Conservation (phyloP, 2,329 filamentous ascomycete species). For the Sarocladiaceae sp. region DNA sequence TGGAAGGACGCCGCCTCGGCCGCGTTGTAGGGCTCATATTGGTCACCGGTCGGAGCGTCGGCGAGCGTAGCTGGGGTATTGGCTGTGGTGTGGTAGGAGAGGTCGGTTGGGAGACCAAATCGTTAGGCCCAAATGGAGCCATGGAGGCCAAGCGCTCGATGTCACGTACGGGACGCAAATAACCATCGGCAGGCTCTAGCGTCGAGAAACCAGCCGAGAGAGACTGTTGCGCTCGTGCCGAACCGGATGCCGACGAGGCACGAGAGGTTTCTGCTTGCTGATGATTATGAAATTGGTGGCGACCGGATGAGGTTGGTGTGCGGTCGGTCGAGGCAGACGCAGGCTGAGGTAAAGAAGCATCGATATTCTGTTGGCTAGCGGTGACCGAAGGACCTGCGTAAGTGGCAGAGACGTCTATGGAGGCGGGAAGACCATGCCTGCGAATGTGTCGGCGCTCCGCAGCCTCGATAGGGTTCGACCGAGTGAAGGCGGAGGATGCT, state of each 20-base stretch:
- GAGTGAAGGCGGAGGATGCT: conserved; percentile 15
- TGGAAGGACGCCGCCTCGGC: conserved; percentile 68
- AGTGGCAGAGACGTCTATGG: conserved; percentile 44
- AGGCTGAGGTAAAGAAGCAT: conserved; percentile 13
- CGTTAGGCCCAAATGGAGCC: conserved; percentile 61
- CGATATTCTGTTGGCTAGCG: conserved; percentile 18
- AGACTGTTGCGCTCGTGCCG: conserved; percentile 49
- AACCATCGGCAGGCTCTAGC: conserved; percentile 64
- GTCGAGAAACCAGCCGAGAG: conserved; percentile 60
- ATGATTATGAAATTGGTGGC: conserved; percentile 44
- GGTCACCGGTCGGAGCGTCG: conserved; percentile 47
- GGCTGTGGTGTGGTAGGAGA: conserved; percentile 82
- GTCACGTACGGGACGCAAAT: conserved; percentile 76
- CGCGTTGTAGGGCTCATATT: conserved; percentile 47
- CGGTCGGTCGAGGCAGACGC: conserved; percentile 6
- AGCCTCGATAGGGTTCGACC: conserved; percentile 24
- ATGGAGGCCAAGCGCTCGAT: conserved; percentile 79
- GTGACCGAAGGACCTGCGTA: conserved; percentile 32
- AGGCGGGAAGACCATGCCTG: conserved; percentile 76
- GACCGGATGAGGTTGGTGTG: conserved; percentile 15
- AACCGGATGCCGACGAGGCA: conserved; percentile 41
- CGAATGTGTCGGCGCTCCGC: conserved; percentile 58
- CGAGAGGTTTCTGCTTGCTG: conserved; percentile 42
- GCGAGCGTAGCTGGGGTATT: conserved; percentile 52
- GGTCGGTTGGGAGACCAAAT: conserved; percentile 79